Base-by-base conservation (phyloP, 2,329 filamentous ascomycete genomes). In the Colletotrichum musicola region DNA sequence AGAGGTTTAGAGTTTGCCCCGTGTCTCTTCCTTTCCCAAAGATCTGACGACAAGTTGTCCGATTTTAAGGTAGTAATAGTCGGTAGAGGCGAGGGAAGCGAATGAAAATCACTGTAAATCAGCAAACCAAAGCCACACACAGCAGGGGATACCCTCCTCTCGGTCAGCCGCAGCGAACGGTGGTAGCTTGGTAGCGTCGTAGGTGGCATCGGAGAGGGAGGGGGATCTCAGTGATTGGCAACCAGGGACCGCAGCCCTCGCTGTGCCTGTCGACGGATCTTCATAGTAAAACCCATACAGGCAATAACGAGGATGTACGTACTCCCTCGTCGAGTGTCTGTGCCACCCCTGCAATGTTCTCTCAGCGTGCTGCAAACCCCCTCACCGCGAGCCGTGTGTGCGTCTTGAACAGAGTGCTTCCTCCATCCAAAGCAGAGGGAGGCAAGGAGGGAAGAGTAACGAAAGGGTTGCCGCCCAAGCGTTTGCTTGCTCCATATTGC, bases 71-170 rank as follows among this genome's bases (percentile, higher is more conserved):
- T 68, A n/a, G 62, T 60, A 22, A 4, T 22, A 22, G 22, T 22
- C 22, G 22, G 22, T 20, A 59, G 10, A 40, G 49, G 20, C 22
- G 30, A 59, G 40, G 20, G 54, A 65, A 65, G 62, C 49, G 65
- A 68, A 64, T 65, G 62, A 46, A 68, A 65, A 68, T 51, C 55
- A 68, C 50, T 50, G 62, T 44, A 61, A 42, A 68, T 68, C 65
- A 60, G 56, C 50, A 38, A 54, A 42, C 22, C 49, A 49, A 55
- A 59, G 61, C 46, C 16, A 18, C n/a, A 18, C n/a, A 18, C 47
- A 18, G 54, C 18, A 61, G 65, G 54, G 38, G 42, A 35, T 9
- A 10, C 30, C 30, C n/a, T 42, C 27, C 65, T 65, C 30, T 35
- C 30, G 30, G 30, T 55, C 55, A 65, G 55, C 55, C 62, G 55